Base-by-base conservation (phyloP, 371 early-diverging fungal species). In the Thermomucor indicae-seudaticae region DNA sequence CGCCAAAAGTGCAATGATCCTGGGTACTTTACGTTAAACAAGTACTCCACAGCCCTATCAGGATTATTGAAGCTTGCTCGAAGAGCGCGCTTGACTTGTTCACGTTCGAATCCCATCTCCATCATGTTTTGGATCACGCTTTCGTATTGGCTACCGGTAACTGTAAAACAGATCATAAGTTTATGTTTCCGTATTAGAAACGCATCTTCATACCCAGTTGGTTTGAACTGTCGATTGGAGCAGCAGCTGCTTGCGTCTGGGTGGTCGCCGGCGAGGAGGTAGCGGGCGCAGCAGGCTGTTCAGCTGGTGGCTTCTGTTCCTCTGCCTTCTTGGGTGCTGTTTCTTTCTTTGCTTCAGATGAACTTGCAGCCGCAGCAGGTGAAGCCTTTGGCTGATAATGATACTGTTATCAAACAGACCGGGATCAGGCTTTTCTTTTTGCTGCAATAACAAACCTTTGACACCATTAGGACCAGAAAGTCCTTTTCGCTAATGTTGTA, bases 51-150 rank as follows among this genome's bases (percentile, higher is more conserved):
- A 25, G 98, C 98, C 51, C 98, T 80, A 61, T 95, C 95, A 4
- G 98, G 95, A 64, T 97, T 97, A 70, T 96, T 96, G 68, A 88
- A 97, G 58, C 93, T 92, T 14, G 97, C 96, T 30, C 95, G 84
- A 88, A 97, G 91, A 24, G 97, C 97, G 48, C 73, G 67, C 41
- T 84, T 81, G 54, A 93, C 90, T 60, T 93, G 82, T 11, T 90
- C 90, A 46, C 92, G 83, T 48, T 86, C 81, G 69, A 90, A 97
- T 5, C 98, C 98, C 95, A 97, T 93, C 51, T 96, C 96, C 61
- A 94, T 77, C 84, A 97, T 86, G 61, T 88, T 89, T 41, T 78
- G 66, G 37, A 96, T 79, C 16, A 91, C 91, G 40, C 78, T 73
- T 57, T 93, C 91, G 49, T 84, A 84, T 45, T 80, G 72, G 34